Base-by-base conservation (phyloP, 306 rosid species). In the Quercus berberidifolia region DNA sequence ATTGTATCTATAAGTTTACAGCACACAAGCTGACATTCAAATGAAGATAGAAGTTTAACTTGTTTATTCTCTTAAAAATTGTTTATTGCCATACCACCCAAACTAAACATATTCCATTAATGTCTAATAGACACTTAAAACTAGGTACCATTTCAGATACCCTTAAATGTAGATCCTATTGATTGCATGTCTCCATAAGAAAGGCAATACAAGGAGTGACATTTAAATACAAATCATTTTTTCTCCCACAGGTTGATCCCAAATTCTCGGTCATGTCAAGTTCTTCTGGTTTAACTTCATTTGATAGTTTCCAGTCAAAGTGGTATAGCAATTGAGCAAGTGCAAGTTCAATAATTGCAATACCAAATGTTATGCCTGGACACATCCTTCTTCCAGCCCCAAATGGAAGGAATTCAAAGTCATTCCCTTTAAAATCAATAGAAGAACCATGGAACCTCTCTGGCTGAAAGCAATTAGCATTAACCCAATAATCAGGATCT, bases 341-440 rank as follows among this genome's bases (percentile, higher is more conserved):
- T 30, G 82, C 35, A 1, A 69, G 0, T 62, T 85, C 81, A 54
- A 85, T 62, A 33, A 25, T 72, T 5, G 85, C 60, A 11, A 12
- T 46, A 43, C 76, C 85, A 63, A 85, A 85, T 43, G 70, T 13
- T 21, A 76, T 76, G 5, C 84, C 81, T 1, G 79, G 87, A 11
- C 87, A 80, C 4, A 76, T 84, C n/a, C 87, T 84, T 46, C 87
- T 76, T 73, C 87, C 84, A 4, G 68, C 71, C 33, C 81, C 80
- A 31, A 83, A 83, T n/a, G 83, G 83, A 11, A 83, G 54, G 21
- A 10, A 69, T 26, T 79, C 78, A 75, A 69, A 85, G 43, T 85
- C 31, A 5, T 57, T 60, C 20, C 88, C 88, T 60, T 1, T 78
- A 3, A 59, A 77, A 78, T 81, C 85, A 75, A 78, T 1, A 4